Percentiles rank a stretch among this genome's conserved stretches.
Conservation (phyloP, 129 eudicot genomes). For the Tanacetum coccineum region DNA sequence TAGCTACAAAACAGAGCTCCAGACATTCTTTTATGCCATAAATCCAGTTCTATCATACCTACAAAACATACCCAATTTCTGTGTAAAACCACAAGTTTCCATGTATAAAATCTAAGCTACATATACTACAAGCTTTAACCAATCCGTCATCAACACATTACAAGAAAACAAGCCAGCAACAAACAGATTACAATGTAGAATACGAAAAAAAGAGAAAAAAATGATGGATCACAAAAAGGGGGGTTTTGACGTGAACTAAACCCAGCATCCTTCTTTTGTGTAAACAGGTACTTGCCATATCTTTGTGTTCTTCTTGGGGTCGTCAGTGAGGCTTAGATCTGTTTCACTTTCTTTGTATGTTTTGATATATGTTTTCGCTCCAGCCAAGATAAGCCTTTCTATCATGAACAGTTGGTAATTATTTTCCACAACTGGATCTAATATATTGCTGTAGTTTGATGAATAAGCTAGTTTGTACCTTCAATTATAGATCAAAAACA, state of each 20-base stretch:
- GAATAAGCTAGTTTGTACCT: constrained; percentile 94
- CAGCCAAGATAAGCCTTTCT: constrained; percentile 78
- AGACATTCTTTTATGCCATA: not conserved
- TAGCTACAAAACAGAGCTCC: not conserved
- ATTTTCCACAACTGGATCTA: constrained; percentile 76
- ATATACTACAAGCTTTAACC: constrained; percentile 27
- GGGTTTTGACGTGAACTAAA: not conserved
- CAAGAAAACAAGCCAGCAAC: constrained; percentile 9
- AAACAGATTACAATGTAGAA: constrained; percentile 7
- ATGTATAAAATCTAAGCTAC: constrained; percentile 19
- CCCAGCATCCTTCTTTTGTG: constrained; percentile 55
- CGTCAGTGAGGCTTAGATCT: constrained; percentile 87
- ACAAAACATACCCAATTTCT: constrained; percentile 13
- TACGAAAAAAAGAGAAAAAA: not conserved
- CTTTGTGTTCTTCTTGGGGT: constrained; percentile 90
- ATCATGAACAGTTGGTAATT: constrained; percentile 91
- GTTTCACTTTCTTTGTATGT: constrained; percentile 69
- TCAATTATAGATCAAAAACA: constrained; percentile 19
- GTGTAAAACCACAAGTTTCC: constrained; percentile 8
- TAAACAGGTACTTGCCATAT: constrained; percentile 80
- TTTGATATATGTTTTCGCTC: constrained; percentile 70
- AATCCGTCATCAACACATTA: constrained; percentile 3
- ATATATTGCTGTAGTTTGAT: constrained; percentile 64
- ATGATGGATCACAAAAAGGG: not conserved
- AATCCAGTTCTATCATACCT: not conserved